Evolutionary conservation across 148 eudicot genomes (phyloP), one percentile per base, ranked within the genome.

Genomic region (Gaultheria prostrata): DNA sequence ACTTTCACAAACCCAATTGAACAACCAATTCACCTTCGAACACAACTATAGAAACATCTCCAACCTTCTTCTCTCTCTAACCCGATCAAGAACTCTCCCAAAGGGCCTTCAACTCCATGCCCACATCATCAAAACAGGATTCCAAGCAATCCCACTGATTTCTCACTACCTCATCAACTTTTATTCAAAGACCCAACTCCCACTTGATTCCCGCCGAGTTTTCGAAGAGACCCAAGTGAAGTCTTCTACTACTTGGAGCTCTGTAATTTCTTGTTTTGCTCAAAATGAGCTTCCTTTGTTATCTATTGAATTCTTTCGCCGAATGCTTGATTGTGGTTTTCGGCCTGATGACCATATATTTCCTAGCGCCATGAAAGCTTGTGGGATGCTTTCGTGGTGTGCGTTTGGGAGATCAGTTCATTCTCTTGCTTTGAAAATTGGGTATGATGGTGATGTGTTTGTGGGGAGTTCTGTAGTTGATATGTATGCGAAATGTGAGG

Each of bases 401-500:
- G 85, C 85, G n/a, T 39, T 92, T 18, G 98, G 94, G 24, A 74
- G 82, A 28, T 87, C 91, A 53, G 26, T 94, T 54, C 98, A 94
- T 86, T 92, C 95, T 76, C 59, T 95, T 70, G 91, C 88, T 24
- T n/a, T 90, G 67, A 92, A 88, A 76, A 89, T 78, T 84, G 95
- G 98, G 86, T 95, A 84, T 83, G 90, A 81, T 48, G 20, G 2
- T 43, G 92, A 95, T 89, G 88, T 95, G 86, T 93, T 88, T 83
- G 97, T 92, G 57, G 98, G 91, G 63, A 95, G 98, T 80, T 92
- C 97, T 21, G 83, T 92, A 59, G 93, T 90, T 1, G 95, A 95
- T 72, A 92, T 94, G 97, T 95, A 95, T 83, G 90, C 91, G 0
- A 95, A 95, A 87, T 95, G 97, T 67, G 94, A 91, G 43, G 85